Percentiles rank a stretch among this genome's conserved stretches.
phyloP scores from a whole-genome alignment of 2,329 filamentous ascomycete species.

The Grosmannia huntii region DNA sequence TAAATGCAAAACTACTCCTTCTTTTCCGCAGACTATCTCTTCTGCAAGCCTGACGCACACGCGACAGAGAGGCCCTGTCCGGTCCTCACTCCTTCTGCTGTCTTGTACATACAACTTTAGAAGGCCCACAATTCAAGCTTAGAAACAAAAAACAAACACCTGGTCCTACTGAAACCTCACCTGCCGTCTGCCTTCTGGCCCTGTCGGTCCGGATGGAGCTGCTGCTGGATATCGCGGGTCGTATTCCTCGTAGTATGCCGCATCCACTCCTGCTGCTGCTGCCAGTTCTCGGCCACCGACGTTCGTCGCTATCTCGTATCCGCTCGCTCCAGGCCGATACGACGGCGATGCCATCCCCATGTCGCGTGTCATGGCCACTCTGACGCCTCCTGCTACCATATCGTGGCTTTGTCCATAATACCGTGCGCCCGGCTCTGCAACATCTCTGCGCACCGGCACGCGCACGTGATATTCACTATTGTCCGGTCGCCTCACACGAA shows the following conservation, averaged over 20 bases:
- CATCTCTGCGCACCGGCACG: constrained; percentile 20
- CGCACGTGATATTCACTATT: constrained; percentile 35
- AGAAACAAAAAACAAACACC: not conserved
- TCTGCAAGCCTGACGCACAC: not conserved
- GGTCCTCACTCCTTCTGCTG: not conserved
- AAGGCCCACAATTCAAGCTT: not conserved
- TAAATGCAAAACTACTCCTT: not conserved
- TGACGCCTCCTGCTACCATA: too few species aligned
- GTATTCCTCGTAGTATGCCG: constrained; percentile 27
- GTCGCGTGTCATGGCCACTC: too few species aligned
- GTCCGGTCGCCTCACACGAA: constrained; percentile 29
- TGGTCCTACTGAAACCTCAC: constrained; percentile 6
- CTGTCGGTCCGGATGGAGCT: constrained; percentile 6
- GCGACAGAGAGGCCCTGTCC: not conserved
- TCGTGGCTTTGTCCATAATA: too few species aligned
- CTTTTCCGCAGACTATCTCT: not conserved
- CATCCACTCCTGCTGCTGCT: not conserved
- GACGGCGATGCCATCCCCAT: too few species aligned
- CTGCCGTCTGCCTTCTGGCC: constrained; percentile 3
- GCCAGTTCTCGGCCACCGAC: not conserved
- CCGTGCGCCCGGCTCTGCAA: not conserved
- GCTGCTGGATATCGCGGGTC: constrained; percentile 27
- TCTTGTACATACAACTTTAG: not conserved
- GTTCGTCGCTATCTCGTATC: too few species aligned
- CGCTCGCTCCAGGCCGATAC: too few species aligned